Base-by-base conservation (phyloP, 2,329 filamentous ascomycete genomes). In the Geosmithia flava region DNA sequence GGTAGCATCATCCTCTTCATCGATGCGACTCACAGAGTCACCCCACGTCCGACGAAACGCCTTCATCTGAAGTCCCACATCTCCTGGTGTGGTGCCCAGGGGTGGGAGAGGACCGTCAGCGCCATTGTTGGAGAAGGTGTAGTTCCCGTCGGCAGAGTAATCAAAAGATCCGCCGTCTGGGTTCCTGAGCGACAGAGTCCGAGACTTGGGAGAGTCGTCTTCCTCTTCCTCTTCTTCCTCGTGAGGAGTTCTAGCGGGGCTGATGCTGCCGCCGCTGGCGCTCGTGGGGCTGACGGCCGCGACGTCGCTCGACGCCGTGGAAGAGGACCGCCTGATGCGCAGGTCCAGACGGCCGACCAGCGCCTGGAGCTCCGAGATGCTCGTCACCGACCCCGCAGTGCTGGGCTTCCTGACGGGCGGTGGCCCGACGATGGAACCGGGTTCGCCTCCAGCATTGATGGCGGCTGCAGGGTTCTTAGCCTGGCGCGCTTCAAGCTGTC, bases 51-150 rank as follows among this genome's bases (percentile, higher is more conserved):
- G 54, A 47, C 62, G 57, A 49, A 64, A 62, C 27, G 57, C 55
- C 51, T 64, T 63, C 50, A 68, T 60, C 47, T 66, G 60, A 42
- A 67, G 51, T 8, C 58, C 60, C 41, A 56, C 57, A n/a, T 67
- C 64, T 27, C 45, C 49, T 47, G 64, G 62, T 17, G 54, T 49
- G 30, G 51, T 53, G 37, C 66, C 33, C 11, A 11, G 6, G 6
- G 23, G 23, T 27, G 23, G 23, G 8, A 13, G 33, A 37, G 33
- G 33, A 11, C 33, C 33, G 33, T 37, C 33, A 16, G 33, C 3
- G 15, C 3, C 62, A 10, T 52, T 50, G 48, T 55, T 27, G 23
- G 23, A 27, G 23, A 27, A 63, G 6, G 52, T 58, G 48, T 63
- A 66, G 47, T 61, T 58, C 30, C 51, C 54, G 17, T 65, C 61